Evolutionary conservation across 2,329 filamentous ascomycete species (phyloP).

Genomic region (Gnomoniopsis smithogilvyi): DNA sequence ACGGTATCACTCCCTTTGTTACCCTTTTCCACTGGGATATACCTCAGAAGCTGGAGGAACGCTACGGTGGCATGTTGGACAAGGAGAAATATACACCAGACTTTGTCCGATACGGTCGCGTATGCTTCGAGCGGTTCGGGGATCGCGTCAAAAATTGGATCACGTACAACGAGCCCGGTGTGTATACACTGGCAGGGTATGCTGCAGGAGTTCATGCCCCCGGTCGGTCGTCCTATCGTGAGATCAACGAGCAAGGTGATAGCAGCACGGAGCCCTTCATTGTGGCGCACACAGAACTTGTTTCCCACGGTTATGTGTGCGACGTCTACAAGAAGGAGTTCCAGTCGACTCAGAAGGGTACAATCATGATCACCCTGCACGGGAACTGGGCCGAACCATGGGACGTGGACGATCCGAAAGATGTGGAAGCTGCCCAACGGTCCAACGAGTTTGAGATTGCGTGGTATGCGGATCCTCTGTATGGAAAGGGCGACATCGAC

Average conservation of each 20-base stretch:
- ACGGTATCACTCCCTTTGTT: constrained; percentile 57
- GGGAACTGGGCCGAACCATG: constrained; percentile 41
- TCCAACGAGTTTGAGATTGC: constrained; percentile 39
- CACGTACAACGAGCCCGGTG: constrained; percentile 32
- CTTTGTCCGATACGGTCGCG: constrained; percentile 54
- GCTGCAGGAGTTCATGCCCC: constrained; percentile 32
- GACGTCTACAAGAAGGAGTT: constrained; percentile 38
- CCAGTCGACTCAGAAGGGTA: constrained; percentile 32
- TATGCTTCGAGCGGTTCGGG: constrained; percentile 56
- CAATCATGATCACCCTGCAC: constrained; percentile 38
- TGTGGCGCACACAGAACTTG: constrained; percentile 36
- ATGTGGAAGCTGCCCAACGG: constrained; percentile 35
- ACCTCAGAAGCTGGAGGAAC: constrained; percentile 54
- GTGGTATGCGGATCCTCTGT: constrained; percentile 39
- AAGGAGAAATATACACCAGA: constrained; percentile 60
- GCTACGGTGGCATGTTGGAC: constrained; percentile 59
- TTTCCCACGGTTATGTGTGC: constrained; percentile 34
- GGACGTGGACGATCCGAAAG: constrained; percentile 31
- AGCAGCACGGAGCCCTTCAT: constrained; percentile 34
- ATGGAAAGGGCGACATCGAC: constrained; percentile 33
- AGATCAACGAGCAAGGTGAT: constrained; percentile 30
- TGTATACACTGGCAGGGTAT: constrained; percentile 32
- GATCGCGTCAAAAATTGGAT: constrained; percentile 60
- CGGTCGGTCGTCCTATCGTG: constrained; percentile 27
- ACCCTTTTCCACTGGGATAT: constrained; percentile 67